Evolutionary conservation across 805 yeast genomes (phyloP).

Genomic region (Candida pseudofarinosa): DNA sequence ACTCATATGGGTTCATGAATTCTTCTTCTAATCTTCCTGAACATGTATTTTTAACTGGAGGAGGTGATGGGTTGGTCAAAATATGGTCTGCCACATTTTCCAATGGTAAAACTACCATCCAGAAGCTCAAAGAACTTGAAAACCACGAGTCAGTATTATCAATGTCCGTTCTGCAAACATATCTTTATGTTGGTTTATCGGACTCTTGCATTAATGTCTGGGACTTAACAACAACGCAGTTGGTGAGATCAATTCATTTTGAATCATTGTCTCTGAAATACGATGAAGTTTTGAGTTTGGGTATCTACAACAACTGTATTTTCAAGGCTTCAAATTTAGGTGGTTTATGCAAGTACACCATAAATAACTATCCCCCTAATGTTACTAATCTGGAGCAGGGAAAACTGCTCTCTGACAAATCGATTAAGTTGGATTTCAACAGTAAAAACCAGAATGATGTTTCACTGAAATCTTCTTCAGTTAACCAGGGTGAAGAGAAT

Average conservation of each 20-base stretch:
- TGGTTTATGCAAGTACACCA: constrained; percentile 27
- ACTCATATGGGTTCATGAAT: constrained; percentile 14
- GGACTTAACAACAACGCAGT: constrained; percentile 82
- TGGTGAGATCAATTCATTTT: constrained; percentile 43
- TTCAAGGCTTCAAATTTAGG: constrained; percentile 58
- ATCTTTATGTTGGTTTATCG: constrained; percentile 77
- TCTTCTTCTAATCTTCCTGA: constrained; percentile 12
- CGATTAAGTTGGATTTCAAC: constrained; percentile 8
- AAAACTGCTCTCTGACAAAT: constrained; percentile 6
- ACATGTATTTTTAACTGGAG: constrained; percentile 46
- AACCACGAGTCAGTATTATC: constrained; percentile 72
- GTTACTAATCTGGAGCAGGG: constrained; percentile 7
- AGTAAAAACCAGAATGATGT: neutral
- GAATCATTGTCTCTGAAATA: constrained; percentile 8
- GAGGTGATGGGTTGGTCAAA: constrained; percentile 89
- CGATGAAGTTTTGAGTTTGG: constrained; percentile 51
- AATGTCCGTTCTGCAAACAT: constrained; percentile 58
- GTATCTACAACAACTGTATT: constrained; percentile 52
- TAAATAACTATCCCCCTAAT: constrained; percentile 13
- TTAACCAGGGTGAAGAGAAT: constrained; percentile 27
- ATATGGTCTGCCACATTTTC: constrained; percentile 55
- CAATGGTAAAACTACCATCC: constrained; percentile 9
- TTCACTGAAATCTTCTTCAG: neutral
- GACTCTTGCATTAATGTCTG: constrained; percentile 75
- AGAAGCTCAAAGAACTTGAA: constrained; percentile 39